A percentile compares a stretch with the other conserved stretches of the same genome.
Conservation (phyloP, 768 basidiomycete genomes). For the Lenzites betulinus region DNA sequence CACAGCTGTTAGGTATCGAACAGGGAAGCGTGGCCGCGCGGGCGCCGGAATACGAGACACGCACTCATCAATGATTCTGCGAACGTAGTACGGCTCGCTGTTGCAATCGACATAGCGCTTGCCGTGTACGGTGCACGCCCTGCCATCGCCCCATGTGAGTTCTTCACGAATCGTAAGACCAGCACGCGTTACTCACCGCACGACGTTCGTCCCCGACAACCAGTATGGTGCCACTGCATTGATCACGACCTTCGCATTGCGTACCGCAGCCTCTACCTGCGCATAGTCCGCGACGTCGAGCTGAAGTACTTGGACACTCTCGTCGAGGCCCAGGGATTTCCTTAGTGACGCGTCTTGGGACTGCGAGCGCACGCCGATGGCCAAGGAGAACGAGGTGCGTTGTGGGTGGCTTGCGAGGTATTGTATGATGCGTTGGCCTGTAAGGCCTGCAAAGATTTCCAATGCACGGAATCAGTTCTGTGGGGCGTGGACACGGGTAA, state of each 20-base stretch:
- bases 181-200: conserved; percentile 45
- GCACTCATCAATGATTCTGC: conserved; percentile 59
- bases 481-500: background rate
- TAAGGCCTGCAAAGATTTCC: conserved; percentile 48
- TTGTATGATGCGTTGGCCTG: conserved; percentile 65
- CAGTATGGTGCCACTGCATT: conserved; percentile 79
- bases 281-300: conserved; percentile 60
- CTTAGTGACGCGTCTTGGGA: conserved; percentile 58
- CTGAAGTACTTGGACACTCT: conserved; percentile 45
- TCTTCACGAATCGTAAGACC: background rate
- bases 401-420: conserved; percentile 72
- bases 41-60: conserved; percentile 29
- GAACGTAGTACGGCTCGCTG: conserved; percentile 70
- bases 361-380: conserved; percentile 68
- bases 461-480: background rate
- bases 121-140: conserved; percentile 71
- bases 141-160: conserved; percentile 27
- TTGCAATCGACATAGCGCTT: conserved; percentile 87
- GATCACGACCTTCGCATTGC: conserved; percentile 64
- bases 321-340: conserved; percentile 46
- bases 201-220: conserved; percentile 71
- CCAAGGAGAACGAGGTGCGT: conserved; percentile 59
- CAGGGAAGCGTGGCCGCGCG: background rate
- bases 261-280: conserved; percentile 60
- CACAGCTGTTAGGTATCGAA: background rate